These are phyloP conservation scores for Podaxis rugospora DNA, from an alignment of 768 basidiomycete species.

Conservation along the genomic window DNA sequence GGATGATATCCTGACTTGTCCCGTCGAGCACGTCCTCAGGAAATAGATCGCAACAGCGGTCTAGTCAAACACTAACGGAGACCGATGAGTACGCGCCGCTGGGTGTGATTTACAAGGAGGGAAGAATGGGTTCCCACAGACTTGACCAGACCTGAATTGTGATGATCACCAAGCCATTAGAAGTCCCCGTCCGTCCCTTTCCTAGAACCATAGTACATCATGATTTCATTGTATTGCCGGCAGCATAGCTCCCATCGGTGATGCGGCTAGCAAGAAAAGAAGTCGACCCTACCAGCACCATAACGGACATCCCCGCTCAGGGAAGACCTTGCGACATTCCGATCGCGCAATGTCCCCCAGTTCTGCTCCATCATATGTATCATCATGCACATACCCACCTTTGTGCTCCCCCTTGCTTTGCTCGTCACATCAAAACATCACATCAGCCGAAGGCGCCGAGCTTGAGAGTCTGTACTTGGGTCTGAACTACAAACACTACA, in stretches of 20 bases:
- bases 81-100: not conserved
- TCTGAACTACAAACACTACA: no score
- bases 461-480: no score
- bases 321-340: conserved; percentile 1
- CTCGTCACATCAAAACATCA: no score
- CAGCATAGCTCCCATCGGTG: not conserved
- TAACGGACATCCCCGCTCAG: not conserved
- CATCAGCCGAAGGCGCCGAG: no score
- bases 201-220: not conserved
- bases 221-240: not conserved
- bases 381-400: not conserved
- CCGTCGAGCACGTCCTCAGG: not conserved
- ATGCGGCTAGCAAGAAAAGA: not conserved
- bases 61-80: not conserved
- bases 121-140: not conserved
- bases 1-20: no score
- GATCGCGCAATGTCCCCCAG: not conserved
- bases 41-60: not conserved
- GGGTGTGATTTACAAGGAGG: not conserved
- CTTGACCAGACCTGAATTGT: not conserved
- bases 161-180: not conserved
- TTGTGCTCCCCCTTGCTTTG: no score
- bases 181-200: not conserved
- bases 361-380: not conserved
- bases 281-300: not conserved